phyloP scores from a whole-genome alignment of 2,329 filamentous ascomycete species.

The Ophiostoma quercus region DNA sequence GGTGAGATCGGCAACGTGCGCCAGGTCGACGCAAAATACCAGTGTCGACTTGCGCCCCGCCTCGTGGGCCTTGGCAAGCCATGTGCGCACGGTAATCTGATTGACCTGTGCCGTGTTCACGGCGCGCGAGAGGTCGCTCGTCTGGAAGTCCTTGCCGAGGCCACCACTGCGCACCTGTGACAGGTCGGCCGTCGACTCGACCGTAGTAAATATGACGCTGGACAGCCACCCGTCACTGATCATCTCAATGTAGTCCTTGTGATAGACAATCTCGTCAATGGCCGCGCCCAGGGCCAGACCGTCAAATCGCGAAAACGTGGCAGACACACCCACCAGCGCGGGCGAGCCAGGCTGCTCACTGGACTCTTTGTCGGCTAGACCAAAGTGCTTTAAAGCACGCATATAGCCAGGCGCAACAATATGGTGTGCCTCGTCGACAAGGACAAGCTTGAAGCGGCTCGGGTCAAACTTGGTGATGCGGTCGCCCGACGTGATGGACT shows the following conservation, averaged over 20 bases:
- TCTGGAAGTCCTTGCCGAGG: conserved; percentile 70
- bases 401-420: conserved; percentile 83
- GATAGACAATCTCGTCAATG: conserved; percentile 94
- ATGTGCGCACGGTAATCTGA: conserved; percentile 76
- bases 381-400: conserved; percentile 70
- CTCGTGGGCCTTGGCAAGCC: conserved; percentile 65
- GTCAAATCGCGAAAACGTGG: conserved; percentile 72
- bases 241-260: conserved; percentile 66
- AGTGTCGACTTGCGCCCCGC: conserved; percentile 64
- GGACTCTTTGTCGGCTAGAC: conserved; percentile 48
- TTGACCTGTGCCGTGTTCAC: conserved; percentile 82
- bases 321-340: conserved; percentile 77
- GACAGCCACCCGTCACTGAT: conserved; percentile 87
- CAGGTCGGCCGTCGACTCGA: conserved; percentile 75
- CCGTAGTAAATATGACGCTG: conserved; percentile 89
- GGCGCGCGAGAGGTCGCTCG: conserved; percentile 67
- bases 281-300: conserved; percentile 74
- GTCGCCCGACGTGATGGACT: conserved; percentile 66
- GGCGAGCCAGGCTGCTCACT: conserved; percentile 44
- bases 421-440: conserved; percentile 96
- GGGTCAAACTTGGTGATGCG: conserved; percentile 82
- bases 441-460: conserved; percentile 72
- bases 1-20: conserved; percentile 72
- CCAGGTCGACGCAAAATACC: conserved; percentile 88
- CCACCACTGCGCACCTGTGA: conserved; percentile 61